Evolutionary conservation across 441 rosid genomes (phyloP), one percentile per base, ranked within the genome.

Genomic region (Arabidopsis hybrid): DNA sequence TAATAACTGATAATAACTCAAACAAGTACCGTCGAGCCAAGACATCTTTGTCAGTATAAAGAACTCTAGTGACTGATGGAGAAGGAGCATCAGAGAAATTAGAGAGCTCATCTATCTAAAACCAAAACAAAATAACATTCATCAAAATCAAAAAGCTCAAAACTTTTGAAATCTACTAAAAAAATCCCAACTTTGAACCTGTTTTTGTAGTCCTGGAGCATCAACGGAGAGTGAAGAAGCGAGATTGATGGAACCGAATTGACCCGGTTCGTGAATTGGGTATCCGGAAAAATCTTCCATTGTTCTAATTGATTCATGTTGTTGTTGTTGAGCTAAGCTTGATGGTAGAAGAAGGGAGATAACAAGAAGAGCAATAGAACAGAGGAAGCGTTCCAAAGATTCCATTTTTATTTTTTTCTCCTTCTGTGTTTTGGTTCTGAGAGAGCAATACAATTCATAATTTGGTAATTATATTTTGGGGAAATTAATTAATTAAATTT

Each of bases 211-310:
- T 71, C 60, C 76, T 49, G 78, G 86, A 75, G 83, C 59, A 63
- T 89, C 89, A 47, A 89, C 90, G 4, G 85, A 78, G 13, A 91
- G 87, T 69, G 90, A 81, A 75, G 87, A 77, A 82, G 69, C 70
- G 36, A 72, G 72, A 75, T 58, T 55, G 42, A 77, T 8, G 32
- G 60, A 43, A 16, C 67, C 68, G 52, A 84, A 74, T 65, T 62
- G 81, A 67, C 65, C 65, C 67, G 85, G 80, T 76, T 89, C 95
- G 61, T 82, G 85, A 73, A 91, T 62, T 31, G 92, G 90, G 84
- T 90, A 94, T 13, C 98, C 97, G 9, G 97, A 90, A 84, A 94
- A 94, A 55, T 84, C 96, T 65, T 90, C 91, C 97, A 90, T 88
- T 43, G 90, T 91, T 83, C 60, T 82, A 61, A 64, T 75, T 5